Evolutionary conservation across 495 filamentous ascomycete genomes (phyloP).

Genomic region (Achaetomiella virescens): DNA sequence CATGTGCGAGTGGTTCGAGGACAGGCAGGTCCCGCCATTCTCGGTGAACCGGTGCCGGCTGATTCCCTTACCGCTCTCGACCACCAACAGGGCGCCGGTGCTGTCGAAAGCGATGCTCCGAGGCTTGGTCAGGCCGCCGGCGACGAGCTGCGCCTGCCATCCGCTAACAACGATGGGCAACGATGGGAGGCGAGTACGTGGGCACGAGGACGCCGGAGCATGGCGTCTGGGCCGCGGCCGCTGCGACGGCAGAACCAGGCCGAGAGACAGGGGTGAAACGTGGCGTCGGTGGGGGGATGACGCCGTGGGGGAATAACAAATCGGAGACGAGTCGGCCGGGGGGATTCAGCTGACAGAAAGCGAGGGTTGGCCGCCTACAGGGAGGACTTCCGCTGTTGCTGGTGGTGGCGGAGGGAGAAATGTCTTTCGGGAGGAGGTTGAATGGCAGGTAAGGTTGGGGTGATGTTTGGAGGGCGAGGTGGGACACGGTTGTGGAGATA

Average conservation of each 20-base stretch:
- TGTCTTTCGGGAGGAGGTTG: slow-evolving; percentile 33
- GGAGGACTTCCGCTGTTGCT: not conserved
- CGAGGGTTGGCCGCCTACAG: slow-evolving; percentile 30
- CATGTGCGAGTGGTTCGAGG: slow-evolving; percentile 29
- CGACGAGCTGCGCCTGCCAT: slow-evolving; percentile 50
- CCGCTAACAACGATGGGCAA: slow-evolving; percentile 52
- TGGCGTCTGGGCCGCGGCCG: slow-evolving; percentile 10
- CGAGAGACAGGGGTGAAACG: slow-evolving; percentile 19
- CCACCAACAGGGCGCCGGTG: slow-evolving; percentile 50
- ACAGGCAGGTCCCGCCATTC: slow-evolving; percentile 47
- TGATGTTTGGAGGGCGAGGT: not conserved
- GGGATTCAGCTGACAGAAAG: slow-evolving; percentile 30
- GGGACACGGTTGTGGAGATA: not conserved
- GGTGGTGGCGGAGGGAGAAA: slow-evolving; percentile 16
- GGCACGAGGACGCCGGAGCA: slow-evolving; percentile 30
- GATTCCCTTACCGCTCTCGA: slow-evolving; percentile 49
- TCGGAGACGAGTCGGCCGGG: slow-evolving; percentile 5
- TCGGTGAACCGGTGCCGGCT: slow-evolving; percentile 44
- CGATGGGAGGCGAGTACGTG: slow-evolving; percentile 45
- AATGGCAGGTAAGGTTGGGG: slow-evolving; percentile 23
- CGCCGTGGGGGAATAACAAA: slow-evolving; percentile 12
- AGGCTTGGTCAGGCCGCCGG: slow-evolving; percentile 45
- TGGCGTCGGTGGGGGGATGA: not conserved
- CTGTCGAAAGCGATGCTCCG: slow-evolving; percentile 55
- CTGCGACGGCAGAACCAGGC: slow-evolving; percentile 17